Evolutionary conservation across 108 stramenopile genomes (phyloP).

Genomic region (Skeletonema grethae): DNA sequence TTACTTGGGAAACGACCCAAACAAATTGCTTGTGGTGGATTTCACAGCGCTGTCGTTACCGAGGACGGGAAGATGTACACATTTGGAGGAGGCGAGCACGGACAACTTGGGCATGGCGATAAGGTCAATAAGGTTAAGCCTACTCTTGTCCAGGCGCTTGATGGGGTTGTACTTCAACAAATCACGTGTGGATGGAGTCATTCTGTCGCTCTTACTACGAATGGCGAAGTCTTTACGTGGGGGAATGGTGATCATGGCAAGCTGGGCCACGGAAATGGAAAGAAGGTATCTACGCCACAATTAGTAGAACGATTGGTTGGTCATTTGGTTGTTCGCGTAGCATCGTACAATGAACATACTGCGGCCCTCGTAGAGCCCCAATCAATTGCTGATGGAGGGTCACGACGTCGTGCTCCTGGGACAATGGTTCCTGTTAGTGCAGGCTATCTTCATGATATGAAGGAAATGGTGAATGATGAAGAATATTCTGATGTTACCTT

Average conservation of each 20-base stretch:
- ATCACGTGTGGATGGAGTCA: constrained; percentile 97
- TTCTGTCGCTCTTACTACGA: constrained; percentile 84
- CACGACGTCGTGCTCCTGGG: constrained; percentile 45
- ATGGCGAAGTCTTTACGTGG: constrained; percentile 84
- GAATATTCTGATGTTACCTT: constrained; percentile 94
- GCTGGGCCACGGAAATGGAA: constrained; percentile 86
- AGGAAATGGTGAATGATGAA: constrained; percentile 88
- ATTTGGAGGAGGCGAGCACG: constrained; percentile 91
- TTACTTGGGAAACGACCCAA: constrained; percentile 74
- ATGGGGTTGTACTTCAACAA: constrained; percentile 73
- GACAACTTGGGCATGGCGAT: constrained; percentile 93
- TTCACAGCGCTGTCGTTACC: constrained; percentile 89
- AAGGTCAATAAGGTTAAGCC: constrained; percentile 88
- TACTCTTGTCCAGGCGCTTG: constrained; percentile 81
- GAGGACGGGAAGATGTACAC: constrained; percentile 90
- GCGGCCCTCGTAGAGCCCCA: constrained; percentile 88
- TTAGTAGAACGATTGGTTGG: constrained; percentile 88
- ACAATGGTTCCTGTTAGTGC: constrained; percentile 75
- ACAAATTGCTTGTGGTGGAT: constrained; percentile 90
- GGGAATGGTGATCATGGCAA: constrained; percentile 89
- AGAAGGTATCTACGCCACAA: constrained; percentile 88
- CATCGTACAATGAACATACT: constrained; percentile 98
- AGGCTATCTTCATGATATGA: constrained; percentile 78
- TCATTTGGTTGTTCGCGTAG: constrained; percentile 87
- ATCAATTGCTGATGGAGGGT: constrained; percentile 59